phyloP scores from a whole-genome alignment of 1,284 basidiomycete species.

The Inonotus obliquus region DNA sequence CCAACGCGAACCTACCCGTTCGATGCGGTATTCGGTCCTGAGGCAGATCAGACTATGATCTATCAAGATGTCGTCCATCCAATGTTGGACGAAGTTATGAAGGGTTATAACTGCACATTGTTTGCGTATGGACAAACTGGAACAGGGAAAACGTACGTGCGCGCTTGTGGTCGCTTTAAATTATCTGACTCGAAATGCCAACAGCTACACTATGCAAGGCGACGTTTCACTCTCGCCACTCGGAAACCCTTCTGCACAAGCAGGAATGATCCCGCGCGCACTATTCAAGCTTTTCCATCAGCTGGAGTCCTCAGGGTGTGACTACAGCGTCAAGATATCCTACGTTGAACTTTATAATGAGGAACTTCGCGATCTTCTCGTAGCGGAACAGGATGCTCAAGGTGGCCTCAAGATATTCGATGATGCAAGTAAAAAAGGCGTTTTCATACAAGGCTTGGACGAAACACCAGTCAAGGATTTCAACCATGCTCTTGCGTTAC shows the following conservation, averaged over 20 bases:
- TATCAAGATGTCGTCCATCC: constrained; percentile 92
- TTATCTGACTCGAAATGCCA: constrained; percentile 7
- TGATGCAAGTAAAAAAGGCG: constrained; percentile 81
- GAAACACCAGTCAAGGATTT: constrained; percentile 85
- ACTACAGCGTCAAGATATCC: constrained; percentile 93
- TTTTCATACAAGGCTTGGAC: constrained; percentile 93
- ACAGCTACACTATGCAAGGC: constrained; percentile 93
- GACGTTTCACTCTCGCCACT: constrained; percentile 78
- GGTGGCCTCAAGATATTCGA: constrained; percentile 87
- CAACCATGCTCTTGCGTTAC: constrained; percentile 78
- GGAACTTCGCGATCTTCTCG: constrained; percentile 92
- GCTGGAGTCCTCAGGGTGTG: constrained; percentile 71
- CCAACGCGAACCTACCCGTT: constrained; percentile 86
- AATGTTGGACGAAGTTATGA: constrained; percentile 89
- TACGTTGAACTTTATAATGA: constrained; percentile 99
- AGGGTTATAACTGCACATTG: constrained; percentile 97
- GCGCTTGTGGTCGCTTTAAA: not conserved
- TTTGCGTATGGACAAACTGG: constrained; percentile 99
- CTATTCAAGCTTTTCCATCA: constrained; percentile 91
- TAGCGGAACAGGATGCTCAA: constrained; percentile 55
- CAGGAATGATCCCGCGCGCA: constrained; percentile 97
- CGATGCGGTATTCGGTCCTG: constrained; percentile 92
- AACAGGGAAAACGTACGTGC: constrained; percentile 92
- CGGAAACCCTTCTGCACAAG: constrained; percentile 84
- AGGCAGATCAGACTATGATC: constrained; percentile 93